Percentiles rank a stretch among this genome's conserved stretches.
Conservation (phyloP, 495 filamentous ascomycete genomes). For the Pyrenula aspistea region DNA sequence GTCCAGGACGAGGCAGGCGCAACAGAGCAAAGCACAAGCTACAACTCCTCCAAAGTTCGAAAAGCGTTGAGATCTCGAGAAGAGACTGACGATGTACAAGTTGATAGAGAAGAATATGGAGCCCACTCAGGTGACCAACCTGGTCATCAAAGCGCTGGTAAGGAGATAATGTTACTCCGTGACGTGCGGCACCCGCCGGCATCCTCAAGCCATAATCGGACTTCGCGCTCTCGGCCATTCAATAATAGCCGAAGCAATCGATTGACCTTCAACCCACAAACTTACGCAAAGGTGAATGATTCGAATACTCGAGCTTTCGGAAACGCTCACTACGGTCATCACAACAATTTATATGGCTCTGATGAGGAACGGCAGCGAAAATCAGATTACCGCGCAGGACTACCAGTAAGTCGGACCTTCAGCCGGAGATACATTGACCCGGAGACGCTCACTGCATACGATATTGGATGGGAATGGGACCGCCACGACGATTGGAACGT, state of each 20-base stretch:
- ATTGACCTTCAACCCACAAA: neutral
- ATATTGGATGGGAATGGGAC: neutral
- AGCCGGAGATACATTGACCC: neutral
- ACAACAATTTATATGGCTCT: neutral
- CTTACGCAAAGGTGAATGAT: neutral
- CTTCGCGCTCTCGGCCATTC: neutral
- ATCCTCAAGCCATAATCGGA: neutral
- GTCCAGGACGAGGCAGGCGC: too few species aligned
- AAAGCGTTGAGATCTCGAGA: too few species aligned
- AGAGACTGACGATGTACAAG: too few species aligned
- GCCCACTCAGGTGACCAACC: too few species aligned
- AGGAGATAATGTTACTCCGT: too few species aligned
- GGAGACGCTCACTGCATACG: neutral
- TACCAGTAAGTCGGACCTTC: neutral
- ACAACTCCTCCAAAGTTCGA: too few species aligned
- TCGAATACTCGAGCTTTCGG: neutral
- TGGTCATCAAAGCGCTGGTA: too few species aligned
- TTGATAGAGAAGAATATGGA: too few species aligned
- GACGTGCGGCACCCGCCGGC: neutral
- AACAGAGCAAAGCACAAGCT: too few species aligned
- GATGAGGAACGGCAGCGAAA: neutral
- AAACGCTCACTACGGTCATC: too few species aligned
- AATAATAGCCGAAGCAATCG: neutral
- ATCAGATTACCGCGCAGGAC: neutral
- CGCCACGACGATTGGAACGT: neutral